A percentile compares a stretch with the other conserved stretches of the same genome.
These are phyloP conservation scores for Annulohypoxylon bovei DNA, from an alignment of 495 filamentous ascomycete genomes.

Conservation along the genomic window DNA sequence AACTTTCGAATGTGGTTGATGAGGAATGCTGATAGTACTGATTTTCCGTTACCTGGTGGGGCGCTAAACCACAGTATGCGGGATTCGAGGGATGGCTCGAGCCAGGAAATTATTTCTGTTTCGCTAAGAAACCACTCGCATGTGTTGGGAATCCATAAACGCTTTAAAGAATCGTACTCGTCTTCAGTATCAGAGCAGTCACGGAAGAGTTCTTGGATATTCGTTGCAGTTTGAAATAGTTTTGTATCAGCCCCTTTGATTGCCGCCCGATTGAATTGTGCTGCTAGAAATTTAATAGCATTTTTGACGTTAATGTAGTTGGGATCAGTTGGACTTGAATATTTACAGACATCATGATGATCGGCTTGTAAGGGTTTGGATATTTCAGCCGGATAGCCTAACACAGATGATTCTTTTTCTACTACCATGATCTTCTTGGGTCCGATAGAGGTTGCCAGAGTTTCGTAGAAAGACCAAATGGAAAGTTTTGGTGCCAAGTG, in stretches of 20 bases:
- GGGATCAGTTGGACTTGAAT: conserved; percentile 48
- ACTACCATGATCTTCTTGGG: conserved; percentile 49
- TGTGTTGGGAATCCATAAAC: conserved; percentile 50
- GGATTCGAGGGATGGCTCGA: conserved; percentile 2
- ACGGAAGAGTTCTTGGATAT: neutral
- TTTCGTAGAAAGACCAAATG: conserved; percentile 63
- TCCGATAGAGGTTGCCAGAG: conserved; percentile 47
- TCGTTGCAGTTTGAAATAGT: neutral
- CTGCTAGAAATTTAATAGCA: conserved; percentile 42
- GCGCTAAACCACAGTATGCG: conserved; percentile 48
- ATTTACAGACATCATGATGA: conserved; percentile 63
- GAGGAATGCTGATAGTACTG: conserved; percentile 50
- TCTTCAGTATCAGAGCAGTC: conserved; percentile 37
- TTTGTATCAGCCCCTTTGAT: neutral
- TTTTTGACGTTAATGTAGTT: conserved; percentile 56
- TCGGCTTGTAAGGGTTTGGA: conserved; percentile 56
- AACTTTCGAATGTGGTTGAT: conserved; percentile 42
- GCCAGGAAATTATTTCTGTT: conserved; percentile 41
- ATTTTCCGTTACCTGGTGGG: conserved; percentile 48
- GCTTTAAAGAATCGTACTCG: conserved; percentile 51
- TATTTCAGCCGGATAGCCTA: conserved; percentile 57
- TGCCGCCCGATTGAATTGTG: neutral
- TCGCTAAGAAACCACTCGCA: conserved; percentile 50
- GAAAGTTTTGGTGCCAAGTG: conserved; percentile 48
- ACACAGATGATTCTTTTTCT: conserved; percentile 56